Percentiles rank a stretch among this genome's conserved stretches.
phyloP scores from a whole-genome alignment of 2,329 filamentous ascomycete genomes.

The Fusarium camptoceras region DNA sequence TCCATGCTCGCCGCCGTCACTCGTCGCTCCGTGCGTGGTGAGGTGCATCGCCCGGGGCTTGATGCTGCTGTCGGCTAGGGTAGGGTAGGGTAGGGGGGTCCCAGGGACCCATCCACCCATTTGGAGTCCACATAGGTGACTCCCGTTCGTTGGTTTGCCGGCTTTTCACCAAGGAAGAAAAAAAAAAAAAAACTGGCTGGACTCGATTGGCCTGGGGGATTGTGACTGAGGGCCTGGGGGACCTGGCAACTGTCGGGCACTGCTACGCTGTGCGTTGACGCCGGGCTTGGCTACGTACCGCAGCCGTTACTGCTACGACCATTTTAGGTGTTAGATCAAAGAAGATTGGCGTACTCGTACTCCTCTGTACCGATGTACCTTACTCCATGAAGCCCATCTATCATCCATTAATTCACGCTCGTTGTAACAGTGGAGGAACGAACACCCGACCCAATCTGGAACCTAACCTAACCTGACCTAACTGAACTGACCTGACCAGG shows the following conservation, averaged over 20 bases:
- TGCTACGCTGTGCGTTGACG: slow-evolving; percentile 29
- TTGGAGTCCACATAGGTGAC: slow-evolving; percentile 16
- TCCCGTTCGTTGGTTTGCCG: slow-evolving; percentile 16
- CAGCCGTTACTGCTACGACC: slow-evolving; percentile 31
- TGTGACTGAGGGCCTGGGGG: slow-evolving; percentile 17
- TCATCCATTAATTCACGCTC: slow-evolving; percentile 6
- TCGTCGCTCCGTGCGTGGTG: slow-evolving; percentile 34
- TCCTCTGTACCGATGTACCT: slow-evolving; percentile 15
- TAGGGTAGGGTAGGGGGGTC: slow-evolving; percentile 1
- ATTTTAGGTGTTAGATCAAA: not conserved
- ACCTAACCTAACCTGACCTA: not conserved
- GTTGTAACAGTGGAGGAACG: slow-evolving; percentile 36
- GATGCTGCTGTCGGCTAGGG: slow-evolving; percentile 4
- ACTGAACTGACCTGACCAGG: not conserved
- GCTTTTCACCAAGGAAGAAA: not conserved
- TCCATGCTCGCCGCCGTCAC: slow-evolving; percentile 42
- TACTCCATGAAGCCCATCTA: not conserved
- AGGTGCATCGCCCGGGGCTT: slow-evolving; percentile 36
- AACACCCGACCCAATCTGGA: slow-evolving; percentile 25
- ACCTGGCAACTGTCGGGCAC: slow-evolving; percentile 35
- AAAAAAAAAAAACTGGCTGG: slow-evolving; percentile 20
- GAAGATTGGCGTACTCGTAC: slow-evolving; percentile 31
- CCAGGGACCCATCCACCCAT: slow-evolving; percentile 20
- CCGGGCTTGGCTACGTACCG: slow-evolving; percentile 29
- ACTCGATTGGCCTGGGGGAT: not conserved